Conservation (phyloP, 139 green algal species). For the Tetraselmis striata region DNA sequence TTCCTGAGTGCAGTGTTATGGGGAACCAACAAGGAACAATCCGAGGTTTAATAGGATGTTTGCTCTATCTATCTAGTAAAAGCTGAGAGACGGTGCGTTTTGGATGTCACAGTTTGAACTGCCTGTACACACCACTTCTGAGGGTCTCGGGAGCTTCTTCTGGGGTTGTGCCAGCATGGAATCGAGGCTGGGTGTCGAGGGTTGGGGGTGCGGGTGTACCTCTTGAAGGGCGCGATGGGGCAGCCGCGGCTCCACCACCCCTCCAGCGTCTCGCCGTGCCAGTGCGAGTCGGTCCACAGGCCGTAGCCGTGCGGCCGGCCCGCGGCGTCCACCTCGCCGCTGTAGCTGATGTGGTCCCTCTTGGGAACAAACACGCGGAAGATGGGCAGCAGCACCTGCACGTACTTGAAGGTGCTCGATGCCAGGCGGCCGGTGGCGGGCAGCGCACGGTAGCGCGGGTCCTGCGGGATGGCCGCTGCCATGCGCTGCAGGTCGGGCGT, state of each 20-base stretch:
- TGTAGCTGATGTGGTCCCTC: background rate
- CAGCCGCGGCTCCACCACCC: background rate
- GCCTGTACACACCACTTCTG: no score
- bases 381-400: background rate
- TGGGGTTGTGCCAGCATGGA: no score
- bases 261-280: background rate
- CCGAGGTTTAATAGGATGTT: no score
- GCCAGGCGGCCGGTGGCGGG: background rate
- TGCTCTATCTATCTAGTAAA: no score
- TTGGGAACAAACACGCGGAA: background rate
- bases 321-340: background rate
- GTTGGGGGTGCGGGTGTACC: no score
- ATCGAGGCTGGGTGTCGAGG: no score
- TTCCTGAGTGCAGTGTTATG: no score
- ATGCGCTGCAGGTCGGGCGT: background rate
- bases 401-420: background rate
- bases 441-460: background rate
- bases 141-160: no score
- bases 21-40: no score
- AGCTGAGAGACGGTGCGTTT: no score
- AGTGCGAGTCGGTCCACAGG: background rate
- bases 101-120: no score
- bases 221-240: background rate
- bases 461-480: background rate
- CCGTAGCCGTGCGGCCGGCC: background rate